Conservation (phyloP, 1,284 basidiomycete genomes). For the Ceratobasidium sp. region DNA sequence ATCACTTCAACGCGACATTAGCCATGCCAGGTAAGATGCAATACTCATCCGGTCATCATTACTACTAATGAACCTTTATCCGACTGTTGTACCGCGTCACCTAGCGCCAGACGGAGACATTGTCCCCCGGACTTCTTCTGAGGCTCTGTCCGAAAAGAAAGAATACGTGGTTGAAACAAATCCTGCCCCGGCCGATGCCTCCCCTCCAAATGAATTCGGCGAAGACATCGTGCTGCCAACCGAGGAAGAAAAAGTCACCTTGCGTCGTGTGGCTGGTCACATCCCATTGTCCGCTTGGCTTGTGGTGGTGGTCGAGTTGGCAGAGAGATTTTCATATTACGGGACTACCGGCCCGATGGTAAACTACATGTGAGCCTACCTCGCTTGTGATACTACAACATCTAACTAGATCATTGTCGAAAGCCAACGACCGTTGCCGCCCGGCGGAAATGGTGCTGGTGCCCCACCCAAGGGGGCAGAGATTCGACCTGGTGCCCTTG, state of each 20-base stretch:
- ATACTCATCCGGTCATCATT: not conserved
- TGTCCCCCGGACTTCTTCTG: not conserved
- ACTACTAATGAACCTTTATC: not conserved
- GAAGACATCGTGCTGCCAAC: conserved; percentile 19
- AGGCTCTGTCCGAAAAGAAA: conserved; percentile 6
- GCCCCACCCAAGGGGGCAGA: conserved; percentile 48
- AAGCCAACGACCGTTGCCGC: conserved; percentile 49
- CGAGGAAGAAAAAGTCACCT: conserved; percentile 22
- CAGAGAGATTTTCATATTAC: conserved; percentile 54
- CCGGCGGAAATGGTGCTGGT: conserved; percentile 51
- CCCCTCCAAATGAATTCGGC: not conserved
- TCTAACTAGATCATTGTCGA: too few species aligned
- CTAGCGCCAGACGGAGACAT: not conserved
- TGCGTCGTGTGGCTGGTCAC: conserved; percentile 37
- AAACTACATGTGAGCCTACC: conserved; percentile 50
- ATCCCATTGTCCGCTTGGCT: conserved; percentile 46
- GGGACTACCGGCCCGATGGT: conserved; percentile 51
- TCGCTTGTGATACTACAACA: too few species aligned
- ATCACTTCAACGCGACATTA: too few species aligned
- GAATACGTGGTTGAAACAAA: not conserved
- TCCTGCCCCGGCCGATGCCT: not conserved
- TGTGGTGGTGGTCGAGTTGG: conserved; percentile 50
- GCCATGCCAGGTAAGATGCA: too few species aligned
- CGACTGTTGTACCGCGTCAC: not conserved
- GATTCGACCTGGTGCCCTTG: conserved; percentile 51